Base-by-base conservation (phyloP, 805 yeast genomes). In the Yamadazyma laniorum region DNA sequence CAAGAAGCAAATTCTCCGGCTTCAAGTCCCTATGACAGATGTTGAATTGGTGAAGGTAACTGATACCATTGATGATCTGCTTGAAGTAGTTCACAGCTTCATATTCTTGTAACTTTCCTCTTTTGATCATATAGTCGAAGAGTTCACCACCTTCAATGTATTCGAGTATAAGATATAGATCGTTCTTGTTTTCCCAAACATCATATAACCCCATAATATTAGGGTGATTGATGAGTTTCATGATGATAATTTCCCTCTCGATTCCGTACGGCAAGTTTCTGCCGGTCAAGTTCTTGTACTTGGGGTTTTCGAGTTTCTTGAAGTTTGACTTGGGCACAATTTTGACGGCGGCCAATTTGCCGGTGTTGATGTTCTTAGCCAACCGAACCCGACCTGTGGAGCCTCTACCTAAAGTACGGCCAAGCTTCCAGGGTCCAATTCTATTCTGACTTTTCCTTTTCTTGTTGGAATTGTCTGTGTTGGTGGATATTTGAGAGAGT, bases 71-170 rank as follows among this genome's bases (percentile, higher is more conserved):
- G 45, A 88, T 80, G 48, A 87, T 86, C 57, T 87, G 95, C 47
- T 85, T 77, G 61, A 93, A 93, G 65, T 90, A 93, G 51, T 79
- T 78, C 38, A 91, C 77, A 3, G 98, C 98, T 56, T 93, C 97
- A 35, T 73, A 71, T 61, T 93, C 99, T 38, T 84, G 90, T 31
- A 93, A 70, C 25, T 87, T 81, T 9, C 98, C 98, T 39, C 84
- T 75, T 57, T 88, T 89, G 42, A 93, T 90, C 38, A 93, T 70
- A 49, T 90, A 79, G 63, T 93, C 97, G 56, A 93, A 93, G 35
- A 93, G 71, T 65, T 93, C 99, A 31, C 99, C 99, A 37, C 96
- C 96, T 64, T 93, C 97, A 33, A 95, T 90, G 63, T 93, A 93
- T 63, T 93, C 99, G 40, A 93, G 66, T 6, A 93, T 95, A 50